Conservation (phyloP, 306 rosid species). For the Coriaria nepalensis region DNA sequence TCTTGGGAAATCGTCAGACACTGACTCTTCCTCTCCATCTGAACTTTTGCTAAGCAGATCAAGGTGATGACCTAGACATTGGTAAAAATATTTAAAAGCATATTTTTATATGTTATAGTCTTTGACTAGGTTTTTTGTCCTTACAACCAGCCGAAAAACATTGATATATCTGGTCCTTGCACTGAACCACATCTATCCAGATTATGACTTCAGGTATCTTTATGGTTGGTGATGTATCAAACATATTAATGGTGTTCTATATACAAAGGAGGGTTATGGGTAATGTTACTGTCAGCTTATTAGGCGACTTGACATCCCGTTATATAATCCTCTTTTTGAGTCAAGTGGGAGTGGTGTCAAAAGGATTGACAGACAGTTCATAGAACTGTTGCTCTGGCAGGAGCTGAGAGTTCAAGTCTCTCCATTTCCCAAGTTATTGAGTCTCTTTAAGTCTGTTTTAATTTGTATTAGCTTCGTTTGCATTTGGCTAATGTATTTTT, state of each 20-base stretch:
- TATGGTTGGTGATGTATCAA: constrained; percentile 23
- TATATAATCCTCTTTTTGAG: constrained; percentile 50
- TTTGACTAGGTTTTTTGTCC: constrained; percentile 23
- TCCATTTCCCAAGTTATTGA: constrained; percentile 77
- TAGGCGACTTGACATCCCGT: constrained; percentile 97
- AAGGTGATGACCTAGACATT: constrained; percentile 37
- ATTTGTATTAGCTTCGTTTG: constrained; percentile 15
- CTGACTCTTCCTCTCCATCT: constrained; percentile 58
- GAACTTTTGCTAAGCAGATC: constrained; percentile 50
- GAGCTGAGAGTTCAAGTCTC: constrained; percentile 99
- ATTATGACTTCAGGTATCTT: constrained; percentile 93
- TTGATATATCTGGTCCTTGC: constrained; percentile 85
- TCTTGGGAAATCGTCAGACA: constrained; percentile 70
- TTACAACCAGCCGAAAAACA: constrained; percentile 84
- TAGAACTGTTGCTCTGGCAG: constrained; percentile 71
- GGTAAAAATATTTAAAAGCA: constrained; percentile 19
- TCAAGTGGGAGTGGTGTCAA: constrained; percentile 95
- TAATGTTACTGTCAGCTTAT: constrained; percentile 94
- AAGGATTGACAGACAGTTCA: constrained; percentile 97
- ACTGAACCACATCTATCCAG: constrained; percentile 87
- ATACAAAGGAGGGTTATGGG: constrained; percentile 77
- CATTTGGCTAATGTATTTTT: constrained; percentile 14
- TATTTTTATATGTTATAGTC: constrained; percentile 10
- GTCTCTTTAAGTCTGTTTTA: background rate
- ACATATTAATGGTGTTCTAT: constrained; percentile 1